Evolutionary conservation across 1,139 yeast genomes (phyloP), one percentile per base, ranked within the genome.

Genomic region (Blastobotrys indianensis): DNA sequence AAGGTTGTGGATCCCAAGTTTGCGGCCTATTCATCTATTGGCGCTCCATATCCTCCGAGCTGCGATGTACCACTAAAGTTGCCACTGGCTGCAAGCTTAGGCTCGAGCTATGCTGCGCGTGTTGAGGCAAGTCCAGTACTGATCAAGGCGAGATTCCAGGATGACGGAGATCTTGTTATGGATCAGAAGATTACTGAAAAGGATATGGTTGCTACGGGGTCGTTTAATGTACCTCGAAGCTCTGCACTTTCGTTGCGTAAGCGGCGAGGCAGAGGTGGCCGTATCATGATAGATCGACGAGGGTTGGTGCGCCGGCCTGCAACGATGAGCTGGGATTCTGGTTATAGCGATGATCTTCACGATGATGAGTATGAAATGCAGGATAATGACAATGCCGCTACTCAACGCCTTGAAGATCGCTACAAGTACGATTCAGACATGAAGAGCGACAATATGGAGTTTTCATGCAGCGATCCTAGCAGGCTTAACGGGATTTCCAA

Each of bases 11-110:
- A 82, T 51, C 67, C 79, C 39, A 69, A 73, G 37, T 90, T 83
- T 58, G 73, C 85, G 1, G 92, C 95, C 1, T 85, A 84, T 60
- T 82, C 94, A 11, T 84, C 95, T 0, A 81, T 87, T 41, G 79
- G 90, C 0, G 77, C 90, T 1, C 79, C 85, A 25, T 76, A 77
- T 50, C 88, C 82, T 58, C 88, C 85, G 56, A 73, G 84, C 46
- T 79, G 80, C 13, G 58, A 55, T 33, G 52, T 54, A 36, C 50
- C 55, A 25, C 47, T 59, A 39, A 52, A 53, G 39, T 53, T 62
- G 41, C 66, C 67, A 32, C 49, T 61, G 32, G 55, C 64, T 4
- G 44, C 55, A 4, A 52, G 58, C 34, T 49, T 59, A 20, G 67
- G 66, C 6, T 47, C 57, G 7, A 53, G 60, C 37, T 60, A 61